Base-by-base conservation (phyloP, 306 rosid species). In the Betula pendula region DNA sequence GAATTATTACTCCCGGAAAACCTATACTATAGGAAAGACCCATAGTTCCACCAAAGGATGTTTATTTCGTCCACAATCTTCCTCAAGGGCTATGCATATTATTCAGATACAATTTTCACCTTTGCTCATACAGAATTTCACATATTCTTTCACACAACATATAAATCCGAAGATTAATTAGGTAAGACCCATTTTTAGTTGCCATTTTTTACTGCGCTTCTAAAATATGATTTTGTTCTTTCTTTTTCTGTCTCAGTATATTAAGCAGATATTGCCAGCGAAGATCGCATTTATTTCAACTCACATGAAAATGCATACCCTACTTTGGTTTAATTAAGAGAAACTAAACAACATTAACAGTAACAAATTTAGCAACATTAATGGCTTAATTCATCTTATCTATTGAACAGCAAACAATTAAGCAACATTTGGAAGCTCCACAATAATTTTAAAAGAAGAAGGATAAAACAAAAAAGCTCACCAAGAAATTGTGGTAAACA, bases 401-500 rank as follows among this genome's bases (percentile, higher is more conserved):
- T 60, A 29, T 60, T 29, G 1, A 60, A 38, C 29, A 5, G 60
- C 60, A 20, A 53, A 19, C 5, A 53, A 53, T 53, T 53, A n/a
- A 53, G 27, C 60, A 20, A 27, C 16, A 59, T 27, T 59, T 59
- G 15, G n/a, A 55, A 11, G 19, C 44, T 66, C 74, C 8, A 25
- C 43, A 24, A 40, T 10, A 43, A 56, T 45, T 4, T 24, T 43
- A 77, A 29, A 31, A 13, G 42, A 49, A 8, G 22, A 43, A 15
- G 45, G 7, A 31, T 17, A 74, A 8, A 4, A 14, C 31, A 31
- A 42, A 8, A 12, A 27, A 31, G 72, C 85, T 86, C 25, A 95
- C 98, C 96, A 96, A 82, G 83, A 96, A 92, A 79, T 92, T 96
- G 42, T 96, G 99, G 81, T 91, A 96, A 8, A 96, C 86, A 73